Percentiles rank a stretch among this genome's conserved stretches.
Evolutionary conservation across 1,284 basidiomycete genomes (phyloP).

Genomic region (Wolfiporia cocos): DNA sequence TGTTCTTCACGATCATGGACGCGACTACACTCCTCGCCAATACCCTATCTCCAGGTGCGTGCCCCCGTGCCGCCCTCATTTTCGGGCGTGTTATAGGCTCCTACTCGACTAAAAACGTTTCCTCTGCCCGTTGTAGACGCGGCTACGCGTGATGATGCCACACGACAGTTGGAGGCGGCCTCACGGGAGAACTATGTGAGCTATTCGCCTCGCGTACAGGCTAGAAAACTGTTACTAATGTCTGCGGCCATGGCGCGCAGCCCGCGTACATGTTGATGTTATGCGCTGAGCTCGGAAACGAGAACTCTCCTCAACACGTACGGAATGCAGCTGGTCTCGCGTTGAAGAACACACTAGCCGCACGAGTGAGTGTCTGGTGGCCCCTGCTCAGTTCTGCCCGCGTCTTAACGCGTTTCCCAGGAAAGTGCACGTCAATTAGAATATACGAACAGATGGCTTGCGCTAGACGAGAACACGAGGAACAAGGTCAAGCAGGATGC

Average conservation of each 20-base stretch:
- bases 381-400: conserved; percentile 12
- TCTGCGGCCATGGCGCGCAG: conserved; percentile 34
- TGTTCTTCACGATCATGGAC: conserved; percentile 61
- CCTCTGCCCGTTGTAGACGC: conserved; percentile 46
- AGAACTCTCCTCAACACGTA: conserved; percentile 67
- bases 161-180: conserved; percentile 80
- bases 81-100: too few species aligned
- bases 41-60: conserved; percentile 82
- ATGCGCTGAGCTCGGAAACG: conserved; percentile 75
- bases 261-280: conserved; percentile 88
- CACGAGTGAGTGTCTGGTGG: conserved; percentile 56
- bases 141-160: conserved; percentile 83
- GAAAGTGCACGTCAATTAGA: conserved; percentile 76
- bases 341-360: conserved; percentile 92
- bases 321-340: conserved; percentile 94
- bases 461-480: conserved; percentile 64
- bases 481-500: conserved; percentile 86
- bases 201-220: conserved; percentile 8
- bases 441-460: conserved; percentile 78
- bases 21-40: conserved; percentile 85
- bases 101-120: too few species aligned
- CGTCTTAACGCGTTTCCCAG: conserved; percentile 35
- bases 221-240: neutral
- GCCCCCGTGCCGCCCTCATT: conserved; percentile 12
- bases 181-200: conserved; percentile 82